Conservation (phyloP, 352 stramenopile genomes). For the Phytophthora cryptogea region DNA sequence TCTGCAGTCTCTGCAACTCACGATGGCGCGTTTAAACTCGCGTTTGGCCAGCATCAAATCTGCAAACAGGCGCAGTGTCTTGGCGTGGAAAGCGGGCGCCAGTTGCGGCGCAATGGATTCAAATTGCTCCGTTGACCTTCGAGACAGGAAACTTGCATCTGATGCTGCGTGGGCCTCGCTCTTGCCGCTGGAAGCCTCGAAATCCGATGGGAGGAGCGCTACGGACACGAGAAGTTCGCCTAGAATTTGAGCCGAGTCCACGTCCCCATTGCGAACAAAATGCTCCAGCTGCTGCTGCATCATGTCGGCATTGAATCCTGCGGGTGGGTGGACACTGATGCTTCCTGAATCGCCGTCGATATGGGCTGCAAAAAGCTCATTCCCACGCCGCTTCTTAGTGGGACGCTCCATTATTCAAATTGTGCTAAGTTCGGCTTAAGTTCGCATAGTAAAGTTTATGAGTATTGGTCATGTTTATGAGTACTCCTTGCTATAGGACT, state of each 20-base stretch:
- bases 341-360: constrained; percentile 7
- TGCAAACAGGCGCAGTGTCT: constrained; percentile 59
- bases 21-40: constrained; percentile 77
- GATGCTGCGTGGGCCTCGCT: neutral
- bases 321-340: neutral
- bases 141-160: constrained; percentile 25
- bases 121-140: neutral
- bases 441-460: neutral
- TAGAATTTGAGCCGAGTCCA: constrained; percentile 67
- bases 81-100: constrained; percentile 56
- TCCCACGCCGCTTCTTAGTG: constrained; percentile 41
- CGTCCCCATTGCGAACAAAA: constrained; percentile 51
- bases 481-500: neutral
- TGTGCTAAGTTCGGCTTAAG: constrained; percentile 28
- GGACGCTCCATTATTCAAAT: constrained; percentile 26
- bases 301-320: constrained; percentile 39
- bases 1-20: constrained; percentile 28
- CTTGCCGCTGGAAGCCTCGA: constrained; percentile 1
- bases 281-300: constrained; percentile 69
- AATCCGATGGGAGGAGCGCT: constrained; percentile 36
- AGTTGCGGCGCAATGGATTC: constrained; percentile 4
- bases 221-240: constrained; percentile 64
- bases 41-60: constrained; percentile 70
- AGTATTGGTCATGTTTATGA: neutral
- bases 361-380: constrained; percentile 13